phyloP scores from a whole-genome alignment of 1,139 yeast genomes.

The Debaryomycetaceae sp. region DNA sequence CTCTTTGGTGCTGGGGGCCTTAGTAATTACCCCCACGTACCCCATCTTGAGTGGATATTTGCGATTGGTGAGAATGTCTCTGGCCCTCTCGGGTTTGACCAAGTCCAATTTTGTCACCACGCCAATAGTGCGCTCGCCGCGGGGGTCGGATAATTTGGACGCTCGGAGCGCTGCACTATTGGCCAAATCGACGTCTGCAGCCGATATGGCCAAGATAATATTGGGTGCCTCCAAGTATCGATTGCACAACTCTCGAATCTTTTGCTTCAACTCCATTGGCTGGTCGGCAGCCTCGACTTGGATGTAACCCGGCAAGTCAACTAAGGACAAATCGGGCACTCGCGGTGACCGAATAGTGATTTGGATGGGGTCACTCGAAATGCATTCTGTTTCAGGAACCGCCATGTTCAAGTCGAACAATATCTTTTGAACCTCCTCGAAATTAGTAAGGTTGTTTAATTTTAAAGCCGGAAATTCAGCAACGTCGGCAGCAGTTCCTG shows the following conservation, averaged over 20 bases:
- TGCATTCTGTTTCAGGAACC: conserved; percentile 80
- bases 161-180: conserved; percentile 93
- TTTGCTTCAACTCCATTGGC: conserved; percentile 75
- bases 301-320: conserved; percentile 95
- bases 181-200: conserved; percentile 97
- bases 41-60: conserved; percentile 94
- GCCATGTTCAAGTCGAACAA: conserved; percentile 87
- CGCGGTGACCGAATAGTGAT: conserved; percentile 85
- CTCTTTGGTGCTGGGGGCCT: conserved; percentile 47
- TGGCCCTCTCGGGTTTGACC: conserved; percentile 73
- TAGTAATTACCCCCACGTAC: conserved; percentile 93
- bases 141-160: conserved; percentile 87
- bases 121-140: conserved; percentile 93
- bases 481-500: conserved; percentile 73
- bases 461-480: conserved; percentile 94
- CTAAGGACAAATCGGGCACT: conserved; percentile 90
- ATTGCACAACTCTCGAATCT: conserved; percentile 76
- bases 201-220: conserved; percentile 89
- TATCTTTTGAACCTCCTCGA: conserved; percentile 79
- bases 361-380: conserved; percentile 88
- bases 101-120: conserved; percentile 91
- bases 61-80: conserved; percentile 62
- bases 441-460: conserved; percentile 77
- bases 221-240: conserved; percentile 87
- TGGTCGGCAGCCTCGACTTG: conserved; percentile 97